phyloP scores from a whole-genome alignment of 768 basidiomycete species.

The Clitopilus hobsonii region DNA sequence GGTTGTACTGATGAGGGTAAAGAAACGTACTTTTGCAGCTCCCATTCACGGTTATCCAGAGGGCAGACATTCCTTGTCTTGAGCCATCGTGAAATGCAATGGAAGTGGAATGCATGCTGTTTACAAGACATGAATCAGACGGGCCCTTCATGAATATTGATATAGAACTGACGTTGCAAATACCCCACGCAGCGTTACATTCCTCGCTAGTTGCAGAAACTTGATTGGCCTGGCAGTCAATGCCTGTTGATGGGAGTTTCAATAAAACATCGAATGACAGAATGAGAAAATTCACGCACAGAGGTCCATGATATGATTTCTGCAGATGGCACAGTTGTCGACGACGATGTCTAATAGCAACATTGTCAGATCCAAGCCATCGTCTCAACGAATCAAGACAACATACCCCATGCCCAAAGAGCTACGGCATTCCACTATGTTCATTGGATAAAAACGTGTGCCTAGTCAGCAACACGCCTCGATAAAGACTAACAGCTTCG shows the following conservation, averaged over 20 bases:
- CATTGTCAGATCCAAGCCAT: conserved; percentile 6
- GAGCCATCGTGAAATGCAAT: conserved; percentile 98
- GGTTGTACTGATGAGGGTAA: background rate
- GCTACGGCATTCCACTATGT: conserved; percentile 98
- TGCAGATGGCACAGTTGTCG: conserved; percentile 99
- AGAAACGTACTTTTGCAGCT: conserved; percentile 84
- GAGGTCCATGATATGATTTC: conserved; percentile 99
- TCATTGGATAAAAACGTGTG: conserved; percentile 4
- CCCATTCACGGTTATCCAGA: conserved; percentile 95
- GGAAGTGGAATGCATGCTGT: conserved; percentile 99
- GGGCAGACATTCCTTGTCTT: conserved; percentile 97
- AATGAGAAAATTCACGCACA: conserved; percentile 49
- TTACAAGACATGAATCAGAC: background rate
- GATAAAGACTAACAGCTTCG: background rate
- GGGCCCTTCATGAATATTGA: background rate
- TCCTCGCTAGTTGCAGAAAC: conserved; percentile 95
- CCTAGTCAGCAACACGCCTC: background rate
- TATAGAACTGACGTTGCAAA: conserved; percentile 76
- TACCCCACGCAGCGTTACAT: conserved; percentile 98
- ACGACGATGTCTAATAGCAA: conserved; percentile 84
- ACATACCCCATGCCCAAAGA: conserved; percentile 94
- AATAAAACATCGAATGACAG: background rate
- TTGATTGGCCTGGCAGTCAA: conserved; percentile 99
- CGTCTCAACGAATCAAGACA: background rate
- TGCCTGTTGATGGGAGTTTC: conserved; percentile 55